Conservation (phyloP, 208 protist genomes). For the Jaenimonas drosophilae region DNA sequence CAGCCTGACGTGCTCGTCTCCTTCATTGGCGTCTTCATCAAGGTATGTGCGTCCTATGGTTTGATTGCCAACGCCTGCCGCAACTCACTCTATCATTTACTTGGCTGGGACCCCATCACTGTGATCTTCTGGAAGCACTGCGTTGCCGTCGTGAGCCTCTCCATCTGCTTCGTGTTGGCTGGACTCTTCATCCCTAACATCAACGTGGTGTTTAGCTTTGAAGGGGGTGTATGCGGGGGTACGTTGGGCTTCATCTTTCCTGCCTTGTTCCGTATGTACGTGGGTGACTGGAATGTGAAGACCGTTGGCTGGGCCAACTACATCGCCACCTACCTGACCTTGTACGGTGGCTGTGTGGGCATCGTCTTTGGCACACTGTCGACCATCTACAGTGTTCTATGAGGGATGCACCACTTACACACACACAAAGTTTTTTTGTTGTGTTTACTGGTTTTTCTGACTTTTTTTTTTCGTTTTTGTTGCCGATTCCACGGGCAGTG, state of each 20-base stretch:
- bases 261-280: constrained; percentile 12
- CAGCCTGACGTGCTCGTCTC: constrained; percentile 9
- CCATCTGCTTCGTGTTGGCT: constrained; percentile 7
- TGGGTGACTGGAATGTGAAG: constrained; percentile 1
- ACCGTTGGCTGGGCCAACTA: constrained; percentile 6
- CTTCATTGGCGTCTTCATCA: constrained; percentile 14
- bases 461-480: too few species aligned
- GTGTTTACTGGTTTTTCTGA: too few species aligned
- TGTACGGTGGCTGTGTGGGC: constrained; percentile 6
- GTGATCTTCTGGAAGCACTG: constrained; percentile 5
- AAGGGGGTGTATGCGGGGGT: constrained; percentile 15
- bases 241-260: constrained; percentile 20
- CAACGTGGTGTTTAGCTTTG: constrained; percentile 20
- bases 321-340: constrained; percentile 3
- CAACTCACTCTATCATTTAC: constrained; percentile 6
- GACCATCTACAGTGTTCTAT: constrained; percentile 2
- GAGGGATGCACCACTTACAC: too few species aligned
- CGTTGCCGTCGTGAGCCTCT: constrained; percentile 3
- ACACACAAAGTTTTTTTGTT: too few species aligned
- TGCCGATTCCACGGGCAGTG: too few species aligned
- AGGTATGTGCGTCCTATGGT: constrained; percentile 8
- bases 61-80: constrained; percentile 7
- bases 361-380: constrained; percentile 8
- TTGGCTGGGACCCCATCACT: constrained; percentile 1
- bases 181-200: constrained; percentile 22